phyloP scores from a whole-genome alignment of 192 early-diverging fungal genomes.

The Linnemannia schmuckeri region DNA sequence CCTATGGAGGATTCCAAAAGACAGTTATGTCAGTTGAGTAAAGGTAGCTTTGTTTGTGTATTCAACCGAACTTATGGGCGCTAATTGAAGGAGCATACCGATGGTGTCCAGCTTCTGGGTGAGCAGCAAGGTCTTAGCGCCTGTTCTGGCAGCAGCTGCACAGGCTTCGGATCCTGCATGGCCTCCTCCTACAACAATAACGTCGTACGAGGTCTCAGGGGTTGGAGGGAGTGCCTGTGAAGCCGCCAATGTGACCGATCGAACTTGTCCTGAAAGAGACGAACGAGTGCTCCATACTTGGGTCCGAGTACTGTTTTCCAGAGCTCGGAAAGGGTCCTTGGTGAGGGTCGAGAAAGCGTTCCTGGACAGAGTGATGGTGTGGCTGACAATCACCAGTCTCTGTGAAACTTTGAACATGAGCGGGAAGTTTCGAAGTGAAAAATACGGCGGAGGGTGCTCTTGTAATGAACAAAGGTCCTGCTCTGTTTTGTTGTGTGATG shows the following conservation, averaged over 20 bases:
- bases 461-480: conserved; percentile 4
- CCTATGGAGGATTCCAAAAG: conserved; percentile 49
- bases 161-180: conserved; percentile 89
- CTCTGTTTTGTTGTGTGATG: neutral
- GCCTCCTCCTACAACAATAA: conserved; percentile 87
- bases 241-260: conserved; percentile 51
- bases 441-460: neutral
- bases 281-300: neutral
- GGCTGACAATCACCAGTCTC: conserved; percentile 31
- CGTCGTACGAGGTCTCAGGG: conserved; percentile 67
- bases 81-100: conserved; percentile 45
- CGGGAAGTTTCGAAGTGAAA: neutral
- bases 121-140: conserved; percentile 78
- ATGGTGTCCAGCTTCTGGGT: conserved; percentile 84
- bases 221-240: conserved; percentile 41
- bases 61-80: neutral
- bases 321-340: neutral
- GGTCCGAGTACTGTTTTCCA: neutral
- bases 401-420: conserved; percentile 40
- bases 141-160: conserved; percentile 80
- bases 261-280: conserved; percentile 13
- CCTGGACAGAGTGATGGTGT: conserved; percentile 16
- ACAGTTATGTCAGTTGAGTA: neutral
- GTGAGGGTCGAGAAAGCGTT: conserved; percentile 18
- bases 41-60: neutral